Percentiles rank a stretch among this genome's conserved stretches.
Conservation (phyloP, 73 alveolate species). For the Uronychia setigera region DNA sequence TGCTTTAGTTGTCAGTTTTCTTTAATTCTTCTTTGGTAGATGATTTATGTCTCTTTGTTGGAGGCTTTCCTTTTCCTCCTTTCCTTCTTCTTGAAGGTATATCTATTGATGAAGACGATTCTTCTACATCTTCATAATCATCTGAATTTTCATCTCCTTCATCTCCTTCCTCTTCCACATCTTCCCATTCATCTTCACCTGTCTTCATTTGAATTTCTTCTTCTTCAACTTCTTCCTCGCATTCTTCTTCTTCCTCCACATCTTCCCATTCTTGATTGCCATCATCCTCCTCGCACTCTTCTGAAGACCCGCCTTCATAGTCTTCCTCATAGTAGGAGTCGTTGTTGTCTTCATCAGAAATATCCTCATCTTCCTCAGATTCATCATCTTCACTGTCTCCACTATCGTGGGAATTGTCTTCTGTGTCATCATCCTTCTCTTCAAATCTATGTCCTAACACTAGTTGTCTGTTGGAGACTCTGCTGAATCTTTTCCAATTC, state of each 20-base stretch:
- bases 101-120: too few species aligned
- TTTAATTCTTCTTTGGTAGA: too few species aligned
- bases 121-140: too few species aligned
- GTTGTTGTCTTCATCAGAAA: constrained; percentile 14
- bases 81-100: too few species aligned
- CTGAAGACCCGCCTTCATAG: constrained; percentile 17
- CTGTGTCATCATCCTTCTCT: constrained; percentile 32
- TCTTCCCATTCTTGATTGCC: not conserved
- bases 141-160: too few species aligned
- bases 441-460: constrained; percentile 6
- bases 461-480: constrained; percentile 1
- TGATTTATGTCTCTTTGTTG: too few species aligned
- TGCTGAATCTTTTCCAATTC: constrained; percentile 35
- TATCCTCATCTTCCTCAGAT: constrained; percentile 7
- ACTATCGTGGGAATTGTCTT: constrained; percentile 14
- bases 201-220: constrained; percentile 5
- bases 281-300: constrained; percentile 32
- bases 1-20: too few species aligned
- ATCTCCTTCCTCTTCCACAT: too few species aligned
- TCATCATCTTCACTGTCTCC: constrained; percentile 26
- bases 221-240: not conserved
- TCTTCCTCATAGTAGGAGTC: not conserved
- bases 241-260: not conserved
- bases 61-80: too few species aligned
- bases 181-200: too few species aligned